phyloP scores from a whole-genome alignment of 768 basidiomycete genomes.

The Lactarius evosmus region DNA sequence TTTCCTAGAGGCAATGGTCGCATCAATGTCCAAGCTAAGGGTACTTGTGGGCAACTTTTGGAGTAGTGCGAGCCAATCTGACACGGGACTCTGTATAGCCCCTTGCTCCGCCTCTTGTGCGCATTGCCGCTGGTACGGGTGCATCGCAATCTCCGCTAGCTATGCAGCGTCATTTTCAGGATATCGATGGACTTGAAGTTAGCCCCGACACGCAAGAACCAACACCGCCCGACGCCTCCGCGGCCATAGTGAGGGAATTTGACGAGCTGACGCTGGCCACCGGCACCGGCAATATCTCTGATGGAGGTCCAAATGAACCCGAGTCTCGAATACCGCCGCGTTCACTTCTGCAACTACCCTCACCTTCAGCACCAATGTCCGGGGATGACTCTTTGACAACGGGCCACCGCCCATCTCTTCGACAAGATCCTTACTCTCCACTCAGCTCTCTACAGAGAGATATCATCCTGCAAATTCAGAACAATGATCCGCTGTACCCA shows the following conservation, averaged over 20 bases:
- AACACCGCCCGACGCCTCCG: not conserved
- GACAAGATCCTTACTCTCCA: conserved; percentile 26
- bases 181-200: not conserved
- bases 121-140: not conserved
- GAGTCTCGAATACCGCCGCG: not conserved
- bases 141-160: not conserved
- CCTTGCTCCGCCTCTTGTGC: not conserved
- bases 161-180: not conserved
- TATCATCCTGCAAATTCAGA: conserved; percentile 25
- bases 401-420: conserved; percentile 1
- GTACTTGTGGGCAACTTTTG: conserved; percentile 31
- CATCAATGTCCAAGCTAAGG: conserved; percentile 36
- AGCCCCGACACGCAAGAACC: not conserved
- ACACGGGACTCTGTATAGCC: not conserved
- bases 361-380: not conserved
- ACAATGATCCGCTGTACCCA: conserved; percentile 18
- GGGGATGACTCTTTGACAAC: not conserved
- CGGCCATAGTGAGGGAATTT: not conserved
- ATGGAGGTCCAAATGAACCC: not conserved
- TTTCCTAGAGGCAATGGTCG: conserved; percentile 42
- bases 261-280: conserved; percentile 6
- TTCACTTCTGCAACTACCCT: not conserved
- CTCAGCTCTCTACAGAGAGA: conserved; percentile 24
- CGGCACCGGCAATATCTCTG: not conserved
- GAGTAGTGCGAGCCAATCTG: not conserved